These are phyloP conservation scores for Rhizopogon sp. DNA, from an alignment of 768 basidiomycete species.

Conservation along the genomic window DNA sequence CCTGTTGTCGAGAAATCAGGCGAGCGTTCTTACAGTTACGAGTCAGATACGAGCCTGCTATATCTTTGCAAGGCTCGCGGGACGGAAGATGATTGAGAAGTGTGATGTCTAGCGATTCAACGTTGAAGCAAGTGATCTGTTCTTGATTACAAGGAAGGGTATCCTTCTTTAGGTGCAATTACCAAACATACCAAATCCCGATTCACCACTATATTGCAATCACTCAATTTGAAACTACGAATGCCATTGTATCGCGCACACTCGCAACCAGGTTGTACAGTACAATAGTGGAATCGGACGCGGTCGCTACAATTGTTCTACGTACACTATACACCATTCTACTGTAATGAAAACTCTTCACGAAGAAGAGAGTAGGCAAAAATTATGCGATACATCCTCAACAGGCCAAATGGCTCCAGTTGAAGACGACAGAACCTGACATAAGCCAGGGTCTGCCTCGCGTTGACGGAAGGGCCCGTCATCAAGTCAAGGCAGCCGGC, in stretches of 20 bases:
- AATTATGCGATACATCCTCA: slow-evolving; percentile 23
- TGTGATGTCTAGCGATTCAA: background rate
- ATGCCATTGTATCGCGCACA: too few species aligned
- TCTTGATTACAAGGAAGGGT: background rate
- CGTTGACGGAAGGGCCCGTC: background rate
- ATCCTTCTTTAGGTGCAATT: background rate
- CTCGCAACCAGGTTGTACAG: too few species aligned
- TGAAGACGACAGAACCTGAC: background rate
- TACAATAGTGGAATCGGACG: background rate
- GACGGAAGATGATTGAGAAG: background rate
- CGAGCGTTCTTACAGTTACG: background rate
- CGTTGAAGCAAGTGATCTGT: slow-evolving; percentile 1
- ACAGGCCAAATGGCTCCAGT: background rate
- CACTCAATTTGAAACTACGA: background rate
- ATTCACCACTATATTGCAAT: background rate
- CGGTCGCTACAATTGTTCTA: background rate
- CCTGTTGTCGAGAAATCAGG: background rate
- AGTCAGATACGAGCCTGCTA: background rate
- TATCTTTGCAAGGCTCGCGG: background rate
- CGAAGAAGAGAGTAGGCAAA: slow-evolving; percentile 29
- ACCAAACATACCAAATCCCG: too few species aligned
- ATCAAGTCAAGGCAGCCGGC: background rate
- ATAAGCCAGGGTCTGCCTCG: background rate
- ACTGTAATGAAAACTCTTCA: slow-evolving; percentile 14
- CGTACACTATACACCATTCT: background rate